Base-by-base conservation (phyloP, 805 yeast species). In the Candida multigemmis region DNA sequence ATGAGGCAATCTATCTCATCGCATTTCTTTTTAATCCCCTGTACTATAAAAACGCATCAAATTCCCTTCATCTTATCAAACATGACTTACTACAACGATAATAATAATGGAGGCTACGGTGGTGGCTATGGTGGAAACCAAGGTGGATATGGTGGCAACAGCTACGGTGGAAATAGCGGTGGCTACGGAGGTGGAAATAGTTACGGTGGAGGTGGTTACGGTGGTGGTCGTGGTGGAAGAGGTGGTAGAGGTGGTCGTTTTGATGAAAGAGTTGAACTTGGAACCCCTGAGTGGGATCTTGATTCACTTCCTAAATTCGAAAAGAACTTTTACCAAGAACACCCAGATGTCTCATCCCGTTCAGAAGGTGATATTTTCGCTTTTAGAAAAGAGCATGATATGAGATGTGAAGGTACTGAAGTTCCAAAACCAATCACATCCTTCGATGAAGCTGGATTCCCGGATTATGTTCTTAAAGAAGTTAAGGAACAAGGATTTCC, bases 401-500 rank as follows among this genome's bases (percentile, higher is more conserved):
- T 91, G 97, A 77, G 79, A 34, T 71, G 82, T 36, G 53, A 61
- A 34, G 98, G 98, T 45, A 52, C 63, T 25, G 81, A 86, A 41
- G 84, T 91, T 44, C 97, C 97, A 44, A 81, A 86, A 63, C 98
- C 98, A 46, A 81, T 91, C 49, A 77, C 89, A 42, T 46, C 71
- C 26, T 91, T 91, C 45, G 96, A 91, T 41, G 97, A 91, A 68
- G 96, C 96, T 50, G 96, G 96, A 25, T 89, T 91, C 73, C 98
- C 98, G 40, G 82, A 76, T 44, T 87, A 89, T 54, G 96, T 89
- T 23, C 69, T 91, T 50, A 66, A 60, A 33, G 96, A 89, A 68
- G 87, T 91, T 44, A 74, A 81, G 60, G 77, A 77, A 34, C 86
- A 83, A 61, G 97, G 97, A 35, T 91, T 91, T 66, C 91, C 78